Evolutionary conservation across 176 grass and related monocot genomes (phyloP), one percentile per base, ranked within the genome.

Genomic region (Eragrostis nindensis): DNA sequence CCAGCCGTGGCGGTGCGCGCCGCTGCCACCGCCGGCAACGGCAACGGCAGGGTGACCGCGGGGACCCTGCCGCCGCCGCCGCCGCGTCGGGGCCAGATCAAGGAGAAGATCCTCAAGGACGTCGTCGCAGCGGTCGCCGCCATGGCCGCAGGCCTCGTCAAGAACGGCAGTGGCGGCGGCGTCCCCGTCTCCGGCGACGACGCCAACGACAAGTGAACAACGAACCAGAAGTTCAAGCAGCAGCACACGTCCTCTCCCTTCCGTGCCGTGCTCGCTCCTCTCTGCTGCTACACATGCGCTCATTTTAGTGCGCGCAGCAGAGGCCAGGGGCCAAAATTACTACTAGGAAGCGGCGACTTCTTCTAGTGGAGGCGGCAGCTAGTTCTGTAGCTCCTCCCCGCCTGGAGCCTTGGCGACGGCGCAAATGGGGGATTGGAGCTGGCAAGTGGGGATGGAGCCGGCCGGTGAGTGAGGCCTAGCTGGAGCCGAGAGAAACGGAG

Each of bases 61-160:
- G 17, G 82, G 17, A 66, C 64, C 10, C 71, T 25, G 6, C 86
- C 68, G 44, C 86, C 42, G 40, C 79, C n/a, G n/a, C n/a, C 30
- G 43, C 83, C 84, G 26, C 67, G 78, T 32, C 78, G 94, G 36
- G 94, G 94, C n/a, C 85, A 88, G 84, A 85, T 97, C 82, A 97
- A 88, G 82, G 79, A 19, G 50, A 85, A 75, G 71, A 97, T 97
- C 75, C 4, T 82, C 15, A 94, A 72, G 68, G 84, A 86, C 5
- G 0, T 83, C 71, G 6, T 75, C 67, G 71, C 69, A 14, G 56
- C 26, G 5, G n/a, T 94, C 50, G 1, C 27, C 46, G 66, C 62
- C 63, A 18, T 82, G 21, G 53, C 57, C n/a, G 70, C 68, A 4
- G 54, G 30, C 7, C 71, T 64, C 54, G 47, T 62, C 65, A 86